Base-by-base conservation (phyloP, 495 filamentous ascomycete genomes). In the Cenococcum geophilum region DNA sequence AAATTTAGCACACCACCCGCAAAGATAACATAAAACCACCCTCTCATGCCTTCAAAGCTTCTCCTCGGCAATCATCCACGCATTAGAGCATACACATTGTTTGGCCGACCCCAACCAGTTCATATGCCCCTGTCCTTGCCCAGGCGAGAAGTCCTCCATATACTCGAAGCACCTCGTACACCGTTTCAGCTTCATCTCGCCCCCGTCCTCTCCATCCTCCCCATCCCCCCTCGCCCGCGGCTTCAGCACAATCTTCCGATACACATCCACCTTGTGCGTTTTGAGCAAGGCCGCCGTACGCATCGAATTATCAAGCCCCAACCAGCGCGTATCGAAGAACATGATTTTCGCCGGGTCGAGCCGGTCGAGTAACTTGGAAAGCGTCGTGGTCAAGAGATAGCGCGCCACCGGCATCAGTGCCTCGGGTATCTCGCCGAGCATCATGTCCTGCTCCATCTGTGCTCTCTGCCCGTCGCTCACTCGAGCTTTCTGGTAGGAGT, bases 151-250 rank as follows among this genome's bases (percentile, higher is more conserved):
- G 70, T 88, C 86, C 71, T 86, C 86, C 82, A 84, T 86, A 18
- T 85, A 77, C 22, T 78, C 76, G 1, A 77, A 79, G 68, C 86
- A 89, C 54, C 85, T 72, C 18, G 79, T 77, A 64, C 86, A 89
- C 40, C 76, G 70, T 56, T 83, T 76, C 76, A 63, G 58, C 65
- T 53, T 61, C 23, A 42, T 42, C 53, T 56, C 48, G 22, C 43
- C 51, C 14, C 45, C 54, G 23, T 25, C 45, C n/a, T 10, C 25
- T 37, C n/a, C 47, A 0, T 25, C 34, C 21, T 45, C 22, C 48
- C 22, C 32, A 61, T 62, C 52, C 59, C 43, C 47, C 45, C 59
- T 56, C 40, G 45, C 42, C 25, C 57, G 32, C 66, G 69, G 51
- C 57, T 49, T 37, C 56, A 65, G 71, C 68, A 23, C 57, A 40